These are phyloP conservation scores for Silybum marianum DNA, from an alignment of 129 eudicot genomes.

Conservation along the genomic window DNA sequence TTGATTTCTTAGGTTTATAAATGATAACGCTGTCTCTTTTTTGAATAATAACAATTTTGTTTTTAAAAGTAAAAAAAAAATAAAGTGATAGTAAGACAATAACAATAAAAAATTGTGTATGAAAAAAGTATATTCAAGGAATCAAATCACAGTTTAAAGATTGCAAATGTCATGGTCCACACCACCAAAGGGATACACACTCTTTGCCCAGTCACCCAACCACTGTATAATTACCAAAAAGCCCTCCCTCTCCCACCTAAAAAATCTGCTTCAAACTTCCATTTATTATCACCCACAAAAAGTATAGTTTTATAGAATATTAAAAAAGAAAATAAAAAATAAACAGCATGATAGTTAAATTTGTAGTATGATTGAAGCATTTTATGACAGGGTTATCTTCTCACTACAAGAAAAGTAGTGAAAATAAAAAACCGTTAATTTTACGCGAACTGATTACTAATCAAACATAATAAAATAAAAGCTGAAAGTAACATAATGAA, in stretches of 20 bases:
- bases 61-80: too few relatives aligned
- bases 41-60: too few relatives aligned
- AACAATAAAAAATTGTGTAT: neutral
- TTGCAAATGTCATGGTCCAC: neutral
- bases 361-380: neutral
- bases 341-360: too few relatives aligned
- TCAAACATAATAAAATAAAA: too few relatives aligned
- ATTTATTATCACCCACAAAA: neutral
- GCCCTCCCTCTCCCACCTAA: neutral
- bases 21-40: too few relatives aligned
- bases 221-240: neutral
- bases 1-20: too few relatives aligned
- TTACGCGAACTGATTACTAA: too few relatives aligned
- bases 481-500: too few relatives aligned
- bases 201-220: neutral
- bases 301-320: too few relatives aligned
- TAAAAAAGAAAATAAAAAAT: too few relatives aligned
- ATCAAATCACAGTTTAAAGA: neutral
- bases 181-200: neutral
- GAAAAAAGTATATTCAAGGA: neutral
- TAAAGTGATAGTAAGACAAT: neutral
- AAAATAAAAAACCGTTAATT: too few relatives aligned
- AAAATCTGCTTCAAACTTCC: neutral
- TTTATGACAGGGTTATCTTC: neutral
- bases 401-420: neutral